Evolutionary conservation across 305 asterid species (phyloP).

Genomic region (Fraxinus nigra): DNA sequence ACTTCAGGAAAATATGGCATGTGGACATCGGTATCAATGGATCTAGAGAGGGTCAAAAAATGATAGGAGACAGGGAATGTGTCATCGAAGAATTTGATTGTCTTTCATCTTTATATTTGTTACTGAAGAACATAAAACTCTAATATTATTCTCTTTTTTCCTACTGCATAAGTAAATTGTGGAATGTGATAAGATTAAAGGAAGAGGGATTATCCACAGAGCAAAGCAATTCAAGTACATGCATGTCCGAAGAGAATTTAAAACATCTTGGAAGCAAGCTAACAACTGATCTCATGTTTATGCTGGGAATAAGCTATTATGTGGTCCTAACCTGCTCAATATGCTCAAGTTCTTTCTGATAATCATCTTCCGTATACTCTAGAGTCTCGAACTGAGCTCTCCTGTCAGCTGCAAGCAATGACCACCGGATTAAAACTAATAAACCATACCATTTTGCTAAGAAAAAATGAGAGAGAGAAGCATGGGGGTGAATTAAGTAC

Average conservation of each 20-base stretch:
- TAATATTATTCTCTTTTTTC: not conserved
- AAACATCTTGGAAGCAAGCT: constrained; percentile 1
- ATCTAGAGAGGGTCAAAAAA: not conserved
- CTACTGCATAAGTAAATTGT: not conserved
- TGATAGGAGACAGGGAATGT: not conserved
- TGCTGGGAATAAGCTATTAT: not conserved
- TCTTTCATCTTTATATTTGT: not conserved
- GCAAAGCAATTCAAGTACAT: not conserved
- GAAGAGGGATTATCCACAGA: not conserved
- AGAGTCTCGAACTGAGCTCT: constrained; percentile 94
- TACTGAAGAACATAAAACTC: not conserved
- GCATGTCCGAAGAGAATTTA: not conserved
- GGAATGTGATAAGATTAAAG: not conserved
- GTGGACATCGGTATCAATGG: not conserved
- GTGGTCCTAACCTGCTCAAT: constrained; percentile 62
- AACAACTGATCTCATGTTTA: not conserved
- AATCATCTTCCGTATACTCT: constrained; percentile 94
- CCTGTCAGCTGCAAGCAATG: constrained; percentile 80
- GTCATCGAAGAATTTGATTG: not conserved
- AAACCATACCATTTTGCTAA: not conserved
- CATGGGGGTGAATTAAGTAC: constrained; percentile 39
- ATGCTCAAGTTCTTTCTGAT: constrained; percentile 85
- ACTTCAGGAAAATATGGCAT: not conserved
- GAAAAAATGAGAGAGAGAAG: constrained; percentile 1
- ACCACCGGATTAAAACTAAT: constrained; percentile 17